Conservation (phyloP, 208 protist genomes). For the Blastocrithidia nonstop region DNA sequence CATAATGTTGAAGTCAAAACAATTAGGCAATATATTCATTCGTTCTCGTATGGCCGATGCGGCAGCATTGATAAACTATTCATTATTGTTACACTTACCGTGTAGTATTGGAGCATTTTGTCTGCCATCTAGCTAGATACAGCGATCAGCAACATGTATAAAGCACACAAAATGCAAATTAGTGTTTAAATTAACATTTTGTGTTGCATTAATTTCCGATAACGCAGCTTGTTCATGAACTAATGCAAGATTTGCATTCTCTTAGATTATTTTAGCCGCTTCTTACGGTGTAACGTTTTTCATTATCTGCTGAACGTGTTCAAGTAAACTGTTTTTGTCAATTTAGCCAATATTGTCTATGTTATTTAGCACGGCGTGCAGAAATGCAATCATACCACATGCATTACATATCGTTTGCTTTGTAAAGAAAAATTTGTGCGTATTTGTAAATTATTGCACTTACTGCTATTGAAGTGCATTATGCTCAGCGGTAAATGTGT, state of each 20-base stretch:
- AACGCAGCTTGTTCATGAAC: slow-evolving; percentile 43
- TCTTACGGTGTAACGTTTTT: background rate
- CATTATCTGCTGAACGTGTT: background rate
- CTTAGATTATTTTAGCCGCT: slow-evolving; percentile 27
- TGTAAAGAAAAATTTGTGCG: slow-evolving; percentile 70
- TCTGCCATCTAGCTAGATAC: slow-evolving; percentile 91
- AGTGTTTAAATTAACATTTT: slow-evolving; percentile 44
- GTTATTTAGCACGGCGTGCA: slow-evolving; percentile 90
- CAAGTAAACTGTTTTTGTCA: slow-evolving; percentile 16
- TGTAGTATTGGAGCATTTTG: slow-evolving; percentile 73
- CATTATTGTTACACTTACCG: slow-evolving; percentile 32
- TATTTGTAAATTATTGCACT: slow-evolving; percentile 17
- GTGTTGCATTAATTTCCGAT: slow-evolving; percentile 1
- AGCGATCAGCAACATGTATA: slow-evolving; percentile 51
- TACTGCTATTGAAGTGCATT: slow-evolving; percentile 14
- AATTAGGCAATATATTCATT: slow-evolving; percentile 48
- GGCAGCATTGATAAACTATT: slow-evolving; percentile 47
- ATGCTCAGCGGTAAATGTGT: background rate
- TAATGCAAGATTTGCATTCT: slow-evolving; percentile 9
- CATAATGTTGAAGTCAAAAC: slow-evolving; percentile 65
- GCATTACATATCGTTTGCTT: slow-evolving; percentile 88
- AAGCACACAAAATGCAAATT: slow-evolving; percentile 92
- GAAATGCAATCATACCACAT: slow-evolving; percentile 90
- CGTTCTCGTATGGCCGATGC: slow-evolving; percentile 49
- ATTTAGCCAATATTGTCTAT: slow-evolving; percentile 25